These are phyloP conservation scores for Atkinsonella texensis DNA, from an alignment of 2,329 filamentous ascomycete genomes.

Conservation along the genomic window DNA sequence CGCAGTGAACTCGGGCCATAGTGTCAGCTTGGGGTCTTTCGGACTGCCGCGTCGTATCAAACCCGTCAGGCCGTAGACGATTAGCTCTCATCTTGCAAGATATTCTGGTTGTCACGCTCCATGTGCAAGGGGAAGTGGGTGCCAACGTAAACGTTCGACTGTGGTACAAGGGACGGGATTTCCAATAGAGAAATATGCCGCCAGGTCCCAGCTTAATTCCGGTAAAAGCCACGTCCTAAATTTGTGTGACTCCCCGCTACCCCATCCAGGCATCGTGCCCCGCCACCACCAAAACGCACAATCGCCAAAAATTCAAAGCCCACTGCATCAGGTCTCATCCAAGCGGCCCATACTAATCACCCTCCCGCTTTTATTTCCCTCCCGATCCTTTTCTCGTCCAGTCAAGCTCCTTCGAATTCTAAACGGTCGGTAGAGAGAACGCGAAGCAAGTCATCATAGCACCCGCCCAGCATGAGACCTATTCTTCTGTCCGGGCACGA, in stretches of 20 bases:
- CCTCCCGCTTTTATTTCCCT: slow-evolving; percentile 13
- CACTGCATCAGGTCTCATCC: slow-evolving; percentile 18
- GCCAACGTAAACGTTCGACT: neutral
- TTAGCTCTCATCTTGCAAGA: no score
- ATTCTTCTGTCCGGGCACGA: slow-evolving; percentile 95
- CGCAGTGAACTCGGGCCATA: no score
- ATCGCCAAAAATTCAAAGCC: slow-evolving; percentile 31
- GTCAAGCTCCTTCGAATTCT: slow-evolving; percentile 1
- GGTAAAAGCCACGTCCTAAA: neutral
- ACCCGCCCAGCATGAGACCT: slow-evolving; percentile 69
- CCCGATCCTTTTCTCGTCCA: slow-evolving; percentile 9
- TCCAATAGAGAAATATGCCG: no score
- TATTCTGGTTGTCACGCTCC: neutral
- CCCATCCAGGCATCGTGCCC: slow-evolving; percentile 18
- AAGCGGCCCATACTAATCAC: slow-evolving; percentile 11
- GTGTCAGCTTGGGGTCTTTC: no score
- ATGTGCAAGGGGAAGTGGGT: neutral
- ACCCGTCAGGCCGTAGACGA: no score
- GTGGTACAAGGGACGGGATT: no score
- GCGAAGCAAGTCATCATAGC: slow-evolving; percentile 7
- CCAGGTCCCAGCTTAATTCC: neutral
- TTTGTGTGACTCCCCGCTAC: slow-evolving; percentile 4
- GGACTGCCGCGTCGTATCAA: no score
- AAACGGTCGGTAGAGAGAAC: neutral
- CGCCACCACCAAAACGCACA: slow-evolving; percentile 36